Evolutionary conservation across 1,284 basidiomycete species (phyloP).

Genomic region (Ustanciosporium gigantosporum): DNA sequence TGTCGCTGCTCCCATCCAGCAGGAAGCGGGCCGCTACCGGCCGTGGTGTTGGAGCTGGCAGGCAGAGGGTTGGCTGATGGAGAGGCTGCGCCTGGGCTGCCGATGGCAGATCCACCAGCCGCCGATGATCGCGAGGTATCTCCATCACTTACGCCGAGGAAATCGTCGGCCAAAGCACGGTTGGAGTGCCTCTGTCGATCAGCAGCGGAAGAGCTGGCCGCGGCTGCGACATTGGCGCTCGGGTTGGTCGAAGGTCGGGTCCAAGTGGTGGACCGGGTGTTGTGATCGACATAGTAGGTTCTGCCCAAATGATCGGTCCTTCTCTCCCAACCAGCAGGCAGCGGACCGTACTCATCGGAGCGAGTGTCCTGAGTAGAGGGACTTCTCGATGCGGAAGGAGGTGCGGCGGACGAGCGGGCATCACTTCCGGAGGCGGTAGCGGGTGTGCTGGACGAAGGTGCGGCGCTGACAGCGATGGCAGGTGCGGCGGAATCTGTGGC

Average conservation of each 20-base stretch:
- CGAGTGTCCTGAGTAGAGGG: constrained; percentile 28
- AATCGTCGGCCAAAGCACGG: constrained; percentile 59
- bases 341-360: constrained; percentile 54
- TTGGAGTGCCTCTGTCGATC: constrained; percentile 57
- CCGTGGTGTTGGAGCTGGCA: constrained; percentile 67
- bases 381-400: constrained; percentile 13
- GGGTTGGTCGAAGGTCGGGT: constrained; percentile 63
- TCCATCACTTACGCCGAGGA: constrained; percentile 56
- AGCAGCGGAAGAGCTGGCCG: constrained; percentile 45
- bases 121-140: constrained; percentile 30
- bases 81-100: constrained; percentile 19
- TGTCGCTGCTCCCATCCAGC: constrained; percentile 97
- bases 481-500: constrained; percentile 17
- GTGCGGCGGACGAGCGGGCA: constrained; percentile 4
- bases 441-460: constrained; percentile 3
- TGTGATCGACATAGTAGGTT: constrained; percentile 80
- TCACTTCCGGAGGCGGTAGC: constrained; percentile 2
- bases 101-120: constrained; percentile 20
- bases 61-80: constrained; percentile 34
- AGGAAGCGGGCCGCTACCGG: constrained; percentile 80
- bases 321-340: constrained; percentile 91
- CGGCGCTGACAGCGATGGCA: constrained; percentile 5
- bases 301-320: constrained; percentile 83
- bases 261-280: constrained; percentile 92
- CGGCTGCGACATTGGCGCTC: constrained; percentile 46